A percentile compares a stretch with the other conserved stretches of the same genome.
phyloP scores from a whole-genome alignment of 2,329 filamentous ascomycete genomes.

The Fusarium vanettenii region DNA sequence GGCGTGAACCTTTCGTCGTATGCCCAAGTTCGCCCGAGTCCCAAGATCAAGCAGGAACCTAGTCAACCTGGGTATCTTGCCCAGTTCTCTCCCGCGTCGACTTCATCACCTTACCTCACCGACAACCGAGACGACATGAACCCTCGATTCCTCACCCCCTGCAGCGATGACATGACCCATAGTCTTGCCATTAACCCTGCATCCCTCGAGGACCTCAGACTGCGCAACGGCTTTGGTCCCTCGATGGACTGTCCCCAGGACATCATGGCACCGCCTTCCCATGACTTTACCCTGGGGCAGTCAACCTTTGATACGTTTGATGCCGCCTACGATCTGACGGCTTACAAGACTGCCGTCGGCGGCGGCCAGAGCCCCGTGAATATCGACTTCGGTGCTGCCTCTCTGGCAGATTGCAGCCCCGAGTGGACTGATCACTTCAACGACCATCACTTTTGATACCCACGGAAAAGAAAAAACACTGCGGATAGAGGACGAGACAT shows the following conservation, averaged over 20 bases:
- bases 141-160: constrained; percentile 63
- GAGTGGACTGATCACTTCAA: constrained; percentile 49
- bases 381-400: constrained; percentile 40
- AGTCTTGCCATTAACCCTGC: constrained; percentile 43
- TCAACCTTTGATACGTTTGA: constrained; percentile 56
- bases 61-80: constrained; percentile 44
- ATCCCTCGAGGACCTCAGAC: constrained; percentile 43
- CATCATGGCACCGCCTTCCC: constrained; percentile 43
- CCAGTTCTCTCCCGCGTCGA: constrained; percentile 54
- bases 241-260: constrained; percentile 43
- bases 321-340: constrained; percentile 53
- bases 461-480: constrained; percentile 19
- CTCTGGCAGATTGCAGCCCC: constrained; percentile 42
- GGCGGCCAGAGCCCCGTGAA: constrained; percentile 44
- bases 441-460: constrained; percentile 49
- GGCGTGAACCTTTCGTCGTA: constrained; percentile 44
- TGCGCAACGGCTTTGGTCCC: constrained; percentile 44
- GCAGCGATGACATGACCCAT: constrained; percentile 61
- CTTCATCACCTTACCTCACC: constrained; percentile 50
- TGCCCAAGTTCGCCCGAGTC: constrained; percentile 43
- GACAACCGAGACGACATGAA: constrained; percentile 52
- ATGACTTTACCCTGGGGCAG: constrained; percentile 47
- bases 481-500: constrained; percentile 39
- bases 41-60: constrained; percentile 53
- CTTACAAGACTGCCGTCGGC: constrained; percentile 46